Evolutionary conservation across 805 yeast species (phyloP).

Genomic region (Torulaspora indica): DNA sequence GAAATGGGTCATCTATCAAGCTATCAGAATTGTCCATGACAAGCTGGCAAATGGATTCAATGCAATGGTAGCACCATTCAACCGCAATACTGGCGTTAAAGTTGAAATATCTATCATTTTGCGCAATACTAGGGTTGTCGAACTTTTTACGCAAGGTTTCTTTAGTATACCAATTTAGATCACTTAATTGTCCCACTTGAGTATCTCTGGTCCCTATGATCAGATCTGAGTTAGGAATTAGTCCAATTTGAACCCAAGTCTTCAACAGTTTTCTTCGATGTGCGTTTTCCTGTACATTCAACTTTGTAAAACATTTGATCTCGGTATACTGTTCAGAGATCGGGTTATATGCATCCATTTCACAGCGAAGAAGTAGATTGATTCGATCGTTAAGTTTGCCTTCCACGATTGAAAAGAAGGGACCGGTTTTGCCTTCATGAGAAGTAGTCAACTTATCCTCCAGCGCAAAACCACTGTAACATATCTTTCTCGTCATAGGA

Average conservation of each 20-base stretch:
- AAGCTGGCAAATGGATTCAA: conserved; percentile 17
- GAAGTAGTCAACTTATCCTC: conserved; percentile 26
- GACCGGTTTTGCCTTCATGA: conserved; percentile 3
- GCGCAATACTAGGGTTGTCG: conserved; percentile 18
- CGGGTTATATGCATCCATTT: conserved; percentile 32
- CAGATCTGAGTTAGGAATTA: conserved; percentile 29
- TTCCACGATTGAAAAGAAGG: conserved; percentile 27
- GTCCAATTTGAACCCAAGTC: conserved; percentile 34
- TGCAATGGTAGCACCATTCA: conserved; percentile 29
- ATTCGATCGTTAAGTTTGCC: conserved; percentile 19
- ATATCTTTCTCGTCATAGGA: conserved; percentile 17
- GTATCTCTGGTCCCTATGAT: conserved; percentile 31
- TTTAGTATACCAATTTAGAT: conserved; percentile 24
- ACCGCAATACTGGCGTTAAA: conserved; percentile 27
- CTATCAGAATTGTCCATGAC: conserved; percentile 7
- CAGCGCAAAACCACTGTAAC: conserved; percentile 33
- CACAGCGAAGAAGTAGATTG: conserved; percentile 31
- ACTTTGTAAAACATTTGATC: conserved; percentile 29
- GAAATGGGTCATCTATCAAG: not conserved
- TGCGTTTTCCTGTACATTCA: conserved; percentile 20
- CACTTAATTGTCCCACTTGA: conserved; percentile 24
- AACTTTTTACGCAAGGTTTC: conserved; percentile 19
- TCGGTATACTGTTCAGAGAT: conserved; percentile 25
- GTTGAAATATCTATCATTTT: conserved; percentile 17
- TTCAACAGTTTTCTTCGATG: conserved; percentile 33